Base-by-base conservation (phyloP, 2,329 filamentous ascomycete genomes). In the Paecilomyces fulvus region DNA sequence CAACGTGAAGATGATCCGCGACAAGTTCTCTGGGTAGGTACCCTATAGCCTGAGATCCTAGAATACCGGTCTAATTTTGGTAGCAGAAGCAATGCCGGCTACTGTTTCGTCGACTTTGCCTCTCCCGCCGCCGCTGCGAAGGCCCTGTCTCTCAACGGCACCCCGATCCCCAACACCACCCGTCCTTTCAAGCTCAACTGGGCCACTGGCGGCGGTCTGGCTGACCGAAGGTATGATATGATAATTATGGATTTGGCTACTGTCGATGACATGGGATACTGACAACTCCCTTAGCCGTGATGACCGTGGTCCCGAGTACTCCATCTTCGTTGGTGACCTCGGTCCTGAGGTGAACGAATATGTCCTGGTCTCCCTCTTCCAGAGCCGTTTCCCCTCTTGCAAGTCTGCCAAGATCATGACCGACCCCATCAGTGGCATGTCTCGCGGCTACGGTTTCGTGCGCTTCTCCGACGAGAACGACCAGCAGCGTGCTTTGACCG, bases 341-440 rank as follows among this genome's bases (percentile, higher is more conserved):
- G 94, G 94, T 59, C 94, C 95, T 7, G 94, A 99, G 76, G 94
- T 99, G 66, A 99, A 96, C 75, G 94, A 99, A 79, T 97, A 95
- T 69, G 92, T 97, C 57, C 81, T 99, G 58, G 92, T 97, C 55
- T 95, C 92, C 25, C 86, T 99, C 53, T 99, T 99, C 83, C 92
- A 97, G 78, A 88, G 86, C 70, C 90, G 92, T 60, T 99, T 95
- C 81, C 88, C 89, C 0, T 95, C 91, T 8, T 97, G 92, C 89
- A 97, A 97, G 81, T 96, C 91, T 37, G 94, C 94, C 69, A 99
- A 99, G 83, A 99, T 99, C 77, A 99, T 99, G 94, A 96, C 92
- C 59, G 94, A 99, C 70, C 92, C 94, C 59, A 94, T 97, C 77
- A 95, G 89, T 61, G 94, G 94, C 66, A 92, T 97, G 83, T 96